Evolutionary conservation across 768 basidiomycete genomes (phyloP), one percentile per base, ranked within the genome.

Genomic region (Daedaleopsis sinensis): DNA sequence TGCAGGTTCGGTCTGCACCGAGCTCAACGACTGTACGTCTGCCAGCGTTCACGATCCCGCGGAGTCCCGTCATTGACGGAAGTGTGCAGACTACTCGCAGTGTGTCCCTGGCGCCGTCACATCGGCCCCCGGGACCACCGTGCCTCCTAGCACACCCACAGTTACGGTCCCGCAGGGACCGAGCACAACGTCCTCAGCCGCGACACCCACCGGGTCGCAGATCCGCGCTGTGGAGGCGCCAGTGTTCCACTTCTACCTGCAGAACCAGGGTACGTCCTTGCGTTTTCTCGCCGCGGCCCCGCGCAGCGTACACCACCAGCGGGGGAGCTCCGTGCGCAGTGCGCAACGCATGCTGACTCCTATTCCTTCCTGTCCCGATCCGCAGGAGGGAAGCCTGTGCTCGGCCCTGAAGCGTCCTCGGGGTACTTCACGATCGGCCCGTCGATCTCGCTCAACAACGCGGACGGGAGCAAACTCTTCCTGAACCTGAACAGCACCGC

Each of bases 211-310:
- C 5, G 75, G 74, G 27, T 80, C 81, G 32, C 83, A 84, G 63
- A 84, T 86, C 54, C 80, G 84, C 52, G 71, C 80, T 1, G 84
- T 79, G 37, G 76, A 80, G 64, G 78, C 77, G 49, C 84, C 84
- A 5, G 82, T 83, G 8, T 85, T 73, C 62, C 84, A 86, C 66
- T 81, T 84, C 67, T 86, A 86, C 70, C 75, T 86, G 21, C 84
- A 85, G 64, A 77, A 76, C 62, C 68, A 70, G 42, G 79, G 82
- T 83, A 55, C 52, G 77, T 59, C 12, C 8, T 19, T 54, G n/a
- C 27, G 27, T 35, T 19, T 24, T 19, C 37, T 38, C 36, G 27
- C 58, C 13, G 57, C 15, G 15, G 43, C 19, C 15, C 19, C 23
- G 3, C 19, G 47, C 47, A 49, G 47, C 23, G 16, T 37, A 65